Evolutionary conservation across 1,139 yeast species (phyloP).

Genomic region (Taphrina pruni): DNA sequence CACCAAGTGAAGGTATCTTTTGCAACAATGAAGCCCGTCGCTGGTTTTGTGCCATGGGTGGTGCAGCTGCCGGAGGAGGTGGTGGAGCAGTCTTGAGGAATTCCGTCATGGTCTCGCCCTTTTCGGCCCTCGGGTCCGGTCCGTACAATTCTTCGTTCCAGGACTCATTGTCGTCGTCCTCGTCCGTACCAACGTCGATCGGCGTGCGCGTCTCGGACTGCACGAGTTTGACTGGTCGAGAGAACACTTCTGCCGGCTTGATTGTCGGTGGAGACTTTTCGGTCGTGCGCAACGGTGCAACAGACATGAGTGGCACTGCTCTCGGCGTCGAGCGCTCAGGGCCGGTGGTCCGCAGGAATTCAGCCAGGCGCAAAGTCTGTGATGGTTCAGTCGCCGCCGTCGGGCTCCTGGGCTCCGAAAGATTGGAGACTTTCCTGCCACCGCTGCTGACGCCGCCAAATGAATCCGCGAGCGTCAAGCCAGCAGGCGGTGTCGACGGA

Average conservation of each 20-base stretch:
- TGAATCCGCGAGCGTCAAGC: background rate
- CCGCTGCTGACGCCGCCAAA: background rate
- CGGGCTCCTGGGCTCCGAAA: conserved; percentile 21
- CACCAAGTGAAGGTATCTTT: conserved; percentile 8
- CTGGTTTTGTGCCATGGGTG: background rate
- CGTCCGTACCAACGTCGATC: conserved; percentile 9
- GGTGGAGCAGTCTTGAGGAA: conserved; percentile 25
- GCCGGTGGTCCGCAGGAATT: conserved; percentile 31
- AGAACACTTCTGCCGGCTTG: background rate
- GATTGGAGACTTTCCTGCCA: background rate
- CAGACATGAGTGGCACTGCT: conserved; percentile 22
- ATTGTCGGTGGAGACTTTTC: background rate
- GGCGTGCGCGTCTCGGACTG: conserved; percentile 16
- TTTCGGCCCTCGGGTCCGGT: conserved; percentile 2
- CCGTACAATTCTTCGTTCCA: conserved; percentile 26
- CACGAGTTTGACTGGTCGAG: conserved; percentile 6
- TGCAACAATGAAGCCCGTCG: background rate
- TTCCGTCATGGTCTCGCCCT: conserved; percentile 30
- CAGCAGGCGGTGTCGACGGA: conserved; percentile 18
- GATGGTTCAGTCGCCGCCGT: conserved; percentile 6
- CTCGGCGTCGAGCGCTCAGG: conserved; percentile 15
- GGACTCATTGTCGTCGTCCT: conserved; percentile 28
- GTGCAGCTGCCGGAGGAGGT: background rate
- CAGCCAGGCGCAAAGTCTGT: conserved; percentile 29
- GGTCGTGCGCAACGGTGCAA: background rate